These are phyloP conservation scores for Chalciporus pseudorubinellus DNA, from an alignment of 768 basidiomycete species.

Conservation along the genomic window DNA sequence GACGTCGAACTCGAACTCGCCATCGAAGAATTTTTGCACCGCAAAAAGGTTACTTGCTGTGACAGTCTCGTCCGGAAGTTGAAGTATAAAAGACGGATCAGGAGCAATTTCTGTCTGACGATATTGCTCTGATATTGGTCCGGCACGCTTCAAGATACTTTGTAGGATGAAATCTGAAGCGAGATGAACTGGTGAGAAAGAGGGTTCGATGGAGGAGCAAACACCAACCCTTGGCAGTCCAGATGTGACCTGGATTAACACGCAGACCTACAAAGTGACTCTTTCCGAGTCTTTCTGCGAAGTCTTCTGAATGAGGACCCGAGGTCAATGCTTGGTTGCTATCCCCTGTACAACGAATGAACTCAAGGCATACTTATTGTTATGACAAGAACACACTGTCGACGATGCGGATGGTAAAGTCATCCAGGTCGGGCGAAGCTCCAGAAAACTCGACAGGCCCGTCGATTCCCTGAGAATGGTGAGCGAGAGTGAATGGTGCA, in stretches of 20 bases:
- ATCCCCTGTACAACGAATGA: constrained; percentile 44
- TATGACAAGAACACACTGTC: constrained; percentile 53
- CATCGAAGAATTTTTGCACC: constrained; percentile 83
- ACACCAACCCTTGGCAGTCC: constrained; percentile 78
- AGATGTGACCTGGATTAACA: constrained; percentile 61
- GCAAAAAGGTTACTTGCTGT: constrained; percentile 79
- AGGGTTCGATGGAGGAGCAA: neutral
- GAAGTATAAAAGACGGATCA: constrained; percentile 78
- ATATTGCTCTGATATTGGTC: constrained; percentile 53
- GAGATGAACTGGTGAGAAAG: neutral
- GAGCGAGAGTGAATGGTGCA: constrained; percentile 1
- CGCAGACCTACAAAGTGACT: constrained; percentile 68
- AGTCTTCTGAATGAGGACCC: constrained; percentile 58
- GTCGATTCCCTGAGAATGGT: constrained; percentile 59
- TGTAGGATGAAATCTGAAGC: constrained; percentile 59
- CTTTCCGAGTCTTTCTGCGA: constrained; percentile 62
- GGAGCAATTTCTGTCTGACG: constrained; percentile 48
- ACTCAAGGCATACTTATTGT: neutral
- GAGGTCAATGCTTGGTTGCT: constrained; percentile 51
- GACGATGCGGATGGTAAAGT: constrained; percentile 75
- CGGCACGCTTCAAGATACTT: constrained; percentile 56
- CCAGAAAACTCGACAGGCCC: constrained; percentile 72
- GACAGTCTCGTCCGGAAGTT: constrained; percentile 71
- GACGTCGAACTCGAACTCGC: constrained; percentile 86
- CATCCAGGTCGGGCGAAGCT: constrained; percentile 72